A percentile compares a stretch with the other conserved stretches of the same genome.
Evolutionary conservation across 2,329 filamentous ascomycete genomes (phyloP).

Genomic region (Diaporthe sp.): DNA sequence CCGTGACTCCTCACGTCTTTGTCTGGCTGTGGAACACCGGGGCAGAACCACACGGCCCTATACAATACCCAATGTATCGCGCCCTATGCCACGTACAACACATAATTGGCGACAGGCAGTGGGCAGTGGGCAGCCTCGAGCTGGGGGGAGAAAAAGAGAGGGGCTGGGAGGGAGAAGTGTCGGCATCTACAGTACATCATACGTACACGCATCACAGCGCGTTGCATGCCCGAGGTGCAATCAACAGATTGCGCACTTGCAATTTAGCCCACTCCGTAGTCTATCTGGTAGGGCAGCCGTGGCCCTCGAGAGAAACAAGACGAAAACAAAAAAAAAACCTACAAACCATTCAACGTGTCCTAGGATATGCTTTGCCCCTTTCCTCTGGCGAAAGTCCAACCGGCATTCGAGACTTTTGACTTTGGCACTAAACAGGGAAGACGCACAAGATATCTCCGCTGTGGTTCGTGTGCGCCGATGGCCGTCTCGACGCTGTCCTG

Average conservation of each 20-base stretch:
- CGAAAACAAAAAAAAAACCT: neutral
- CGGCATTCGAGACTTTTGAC: constrained; percentile 26
- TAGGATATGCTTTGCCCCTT: constrained; percentile 26
- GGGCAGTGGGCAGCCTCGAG: constrained; percentile 3
- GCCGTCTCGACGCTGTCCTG: neutral
- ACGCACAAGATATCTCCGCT: constrained; percentile 18
- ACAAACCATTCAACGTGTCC: neutral
- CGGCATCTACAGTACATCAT: constrained; percentile 8
- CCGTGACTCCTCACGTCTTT: constrained; percentile 17
- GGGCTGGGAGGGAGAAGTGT: constrained; percentile 10
- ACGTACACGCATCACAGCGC: neutral
- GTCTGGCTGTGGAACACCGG: constrained; percentile 9
- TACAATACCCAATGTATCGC: neutral
- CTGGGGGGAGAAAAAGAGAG: neutral
- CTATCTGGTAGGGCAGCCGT: neutral
- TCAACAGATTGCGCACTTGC: neutral
- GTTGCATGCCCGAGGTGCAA: constrained; percentile 1
- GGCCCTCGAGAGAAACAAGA: neutral
- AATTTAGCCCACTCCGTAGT: neutral
- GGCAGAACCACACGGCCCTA: constrained; percentile 16
- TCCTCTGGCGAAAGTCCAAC: neutral
- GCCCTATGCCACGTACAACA: constrained; percentile 12
- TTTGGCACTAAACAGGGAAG: constrained; percentile 32
- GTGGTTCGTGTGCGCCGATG: constrained; percentile 21
- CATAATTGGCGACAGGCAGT: neutral